A percentile compares a stretch with the other conserved stretches of the same genome.
Evolutionary conservation across 352 stramenopile genomes (phyloP).

Genomic region (Aphanomyces euteiches): DNA sequence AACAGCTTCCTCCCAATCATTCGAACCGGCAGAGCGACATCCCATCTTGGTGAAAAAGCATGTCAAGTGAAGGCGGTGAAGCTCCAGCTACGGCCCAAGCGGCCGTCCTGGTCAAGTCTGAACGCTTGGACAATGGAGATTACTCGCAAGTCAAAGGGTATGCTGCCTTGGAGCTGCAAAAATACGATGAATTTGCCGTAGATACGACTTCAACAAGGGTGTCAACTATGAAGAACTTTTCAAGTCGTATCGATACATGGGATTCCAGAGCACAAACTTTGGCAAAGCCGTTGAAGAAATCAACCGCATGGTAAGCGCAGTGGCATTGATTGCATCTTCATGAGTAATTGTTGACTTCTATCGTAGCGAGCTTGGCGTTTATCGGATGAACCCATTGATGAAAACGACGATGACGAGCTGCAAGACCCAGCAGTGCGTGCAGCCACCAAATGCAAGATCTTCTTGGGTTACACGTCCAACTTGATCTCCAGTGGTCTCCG

Average conservation of each 20-base stretch:
- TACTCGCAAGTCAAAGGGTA: constrained; percentile 30
- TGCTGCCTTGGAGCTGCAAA: too few relatives aligned
- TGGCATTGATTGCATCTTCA: constrained; percentile 2
- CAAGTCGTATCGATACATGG: constrained; percentile 78
- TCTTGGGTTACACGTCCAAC: constrained; percentile 99
- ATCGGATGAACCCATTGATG: constrained; percentile 88
- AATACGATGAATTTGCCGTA: constrained; percentile 26
- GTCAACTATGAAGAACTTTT: constrained; percentile 85
- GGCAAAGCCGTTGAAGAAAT: constrained; percentile 97
- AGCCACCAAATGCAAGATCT: constrained; percentile 95
- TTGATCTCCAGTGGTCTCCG: constrained; percentile 98
- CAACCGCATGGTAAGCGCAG: constrained; percentile 89
- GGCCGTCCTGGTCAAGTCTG: constrained; percentile 69
- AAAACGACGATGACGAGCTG: constrained; percentile 90
- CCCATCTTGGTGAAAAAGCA: background rate
- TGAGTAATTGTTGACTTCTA: background rate
- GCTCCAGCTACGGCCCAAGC: constrained; percentile 58
- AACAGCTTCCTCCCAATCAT: constrained; percentile 21
- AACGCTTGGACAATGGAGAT: constrained; percentile 52
- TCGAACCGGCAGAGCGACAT: constrained; percentile 11
- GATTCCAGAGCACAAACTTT: constrained; percentile 97
- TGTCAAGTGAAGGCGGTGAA: constrained; percentile 4
- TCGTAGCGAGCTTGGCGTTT: constrained; percentile 92
- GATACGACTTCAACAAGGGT: constrained; percentile 90
- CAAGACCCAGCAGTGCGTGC: constrained; percentile 71